phyloP scores from a whole-genome alignment of 192 early-diverging fungal species.

The Backusella tuberculispora region DNA sequence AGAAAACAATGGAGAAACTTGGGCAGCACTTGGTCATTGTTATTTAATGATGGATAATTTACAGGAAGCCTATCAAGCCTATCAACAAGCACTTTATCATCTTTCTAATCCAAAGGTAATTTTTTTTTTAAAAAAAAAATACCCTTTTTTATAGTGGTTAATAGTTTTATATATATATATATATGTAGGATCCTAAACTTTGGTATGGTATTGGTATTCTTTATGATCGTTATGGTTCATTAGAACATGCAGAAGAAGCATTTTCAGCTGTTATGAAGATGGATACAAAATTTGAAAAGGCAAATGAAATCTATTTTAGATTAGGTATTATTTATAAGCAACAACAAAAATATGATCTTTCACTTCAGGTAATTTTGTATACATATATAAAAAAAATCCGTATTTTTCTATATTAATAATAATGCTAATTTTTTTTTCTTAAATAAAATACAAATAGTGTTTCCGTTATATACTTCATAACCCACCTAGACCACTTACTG shows the following conservation, averaged over 20 bases:
- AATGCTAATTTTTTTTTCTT: slow-evolving; percentile 28
- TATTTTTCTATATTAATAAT: slow-evolving; percentile 9
- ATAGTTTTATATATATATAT: not conserved
- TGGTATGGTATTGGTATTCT: slow-evolving; percentile 99
- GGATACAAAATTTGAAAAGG: slow-evolving; percentile 97
- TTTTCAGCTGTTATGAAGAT: slow-evolving; percentile 93
- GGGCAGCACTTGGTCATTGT: slow-evolving; percentile 95
- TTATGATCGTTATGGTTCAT: slow-evolving; percentile 96
- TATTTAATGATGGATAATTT: slow-evolving; percentile 96
- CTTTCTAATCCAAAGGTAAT: slow-evolving; percentile 85
- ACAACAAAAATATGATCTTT: slow-evolving; percentile 75
- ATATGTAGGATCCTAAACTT: slow-evolving; percentile 86
- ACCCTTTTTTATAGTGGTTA: no score
- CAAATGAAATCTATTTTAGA: slow-evolving; percentile 97
- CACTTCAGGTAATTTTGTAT: slow-evolving; percentile 57
- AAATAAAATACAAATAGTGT: slow-evolving; percentile 52
- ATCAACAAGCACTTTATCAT: slow-evolving; percentile 95
- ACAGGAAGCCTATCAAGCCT: slow-evolving; percentile 92
- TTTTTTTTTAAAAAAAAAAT: slow-evolving; percentile 3
- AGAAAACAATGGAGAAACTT: slow-evolving; percentile 87
- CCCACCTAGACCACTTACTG: slow-evolving; percentile 91
- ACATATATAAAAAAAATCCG: not conserved
- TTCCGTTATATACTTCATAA: slow-evolving; percentile 87
- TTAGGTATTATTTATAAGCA: slow-evolving; percentile 98
- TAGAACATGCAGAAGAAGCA: slow-evolving; percentile 96